These are phyloP conservation scores for Camellia granthamiana DNA, from an alignment of 148 eudicot genomes.

Conservation along the genomic window DNA sequence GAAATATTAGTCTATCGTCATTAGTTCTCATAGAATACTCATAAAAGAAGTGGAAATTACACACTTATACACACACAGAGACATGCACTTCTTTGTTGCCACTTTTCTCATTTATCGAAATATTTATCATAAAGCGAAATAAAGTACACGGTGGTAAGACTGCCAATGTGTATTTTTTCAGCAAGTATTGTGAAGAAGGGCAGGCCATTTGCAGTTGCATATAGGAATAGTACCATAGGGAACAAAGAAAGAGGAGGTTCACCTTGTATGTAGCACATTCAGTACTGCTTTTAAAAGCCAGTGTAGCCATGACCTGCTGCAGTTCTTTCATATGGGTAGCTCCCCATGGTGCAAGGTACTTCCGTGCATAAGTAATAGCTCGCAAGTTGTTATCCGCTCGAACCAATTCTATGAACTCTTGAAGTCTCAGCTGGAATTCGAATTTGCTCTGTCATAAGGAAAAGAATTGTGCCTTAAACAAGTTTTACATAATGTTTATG, in stretches of 20 bases:
- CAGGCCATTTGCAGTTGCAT: not conserved
- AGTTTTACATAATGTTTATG: not conserved
- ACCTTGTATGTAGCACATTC: conserved; percentile 93
- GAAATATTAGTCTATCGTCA: not conserved
- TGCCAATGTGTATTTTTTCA: no score
- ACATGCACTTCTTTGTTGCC: not conserved
- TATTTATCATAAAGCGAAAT: not conserved
- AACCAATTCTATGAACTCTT: conserved; percentile 94
- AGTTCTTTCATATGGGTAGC: conserved; percentile 86
- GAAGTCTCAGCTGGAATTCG: conserved; percentile 95
- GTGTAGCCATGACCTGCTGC: conserved; percentile 84
- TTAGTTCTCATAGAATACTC: not conserved
- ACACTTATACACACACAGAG: no score
- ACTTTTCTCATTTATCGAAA: not conserved
- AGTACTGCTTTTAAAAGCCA: conserved; percentile 90
- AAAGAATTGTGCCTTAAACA: conserved; percentile 7
- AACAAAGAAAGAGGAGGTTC: conserved; percentile 12
- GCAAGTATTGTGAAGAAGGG: not conserved
- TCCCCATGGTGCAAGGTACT: conserved; percentile 95
- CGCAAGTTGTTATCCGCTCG: conserved; percentile 70
- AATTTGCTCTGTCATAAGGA: conserved; percentile 71
- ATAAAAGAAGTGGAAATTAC: not conserved
- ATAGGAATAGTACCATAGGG: not conserved
- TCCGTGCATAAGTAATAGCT: conserved; percentile 83
- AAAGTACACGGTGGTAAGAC: not conserved